Percentiles rank a stretch among this genome's conserved stretches.
Conservation (phyloP, 129 eudicot genomes). For the Artemisia tridentata region DNA sequence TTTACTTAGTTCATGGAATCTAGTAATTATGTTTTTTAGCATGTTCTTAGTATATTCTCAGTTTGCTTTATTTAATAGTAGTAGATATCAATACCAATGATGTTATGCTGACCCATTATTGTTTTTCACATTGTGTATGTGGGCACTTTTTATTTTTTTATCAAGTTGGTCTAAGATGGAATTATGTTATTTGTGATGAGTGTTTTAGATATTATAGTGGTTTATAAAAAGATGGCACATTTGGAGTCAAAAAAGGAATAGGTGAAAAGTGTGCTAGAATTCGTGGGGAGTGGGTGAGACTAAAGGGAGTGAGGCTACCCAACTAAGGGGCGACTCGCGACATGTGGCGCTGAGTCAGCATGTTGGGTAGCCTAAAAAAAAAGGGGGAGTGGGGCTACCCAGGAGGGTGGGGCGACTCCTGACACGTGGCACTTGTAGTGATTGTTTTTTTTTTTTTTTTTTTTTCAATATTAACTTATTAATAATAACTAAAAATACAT, state of each 20-base stretch:
- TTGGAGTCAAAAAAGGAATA: slow-evolving; percentile 42
- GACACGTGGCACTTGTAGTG: no score
- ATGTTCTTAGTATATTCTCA: slow-evolving; percentile 18
- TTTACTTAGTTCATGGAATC: slow-evolving; percentile 13
- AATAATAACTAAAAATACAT: no score
- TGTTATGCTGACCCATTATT: neutral
- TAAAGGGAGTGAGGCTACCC: no score
- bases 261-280: neutral
- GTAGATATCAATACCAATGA: slow-evolving; percentile 3
- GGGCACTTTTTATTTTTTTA: neutral
- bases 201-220: slow-evolving; percentile 15
- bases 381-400: no score
- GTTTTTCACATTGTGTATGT: slow-evolving; percentile 5
- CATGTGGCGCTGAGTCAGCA: no score
- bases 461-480: no score
- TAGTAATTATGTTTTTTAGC: slow-evolving; percentile 3
- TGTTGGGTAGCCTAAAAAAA: no score
- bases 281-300: neutral
- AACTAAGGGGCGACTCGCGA: no score
- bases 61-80: slow-evolving; percentile 1
- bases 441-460: no score
- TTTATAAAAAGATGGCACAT: slow-evolving; percentile 55
- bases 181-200: neutral
- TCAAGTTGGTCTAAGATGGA: slow-evolving; percentile 5
- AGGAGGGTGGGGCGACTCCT: no score